phyloP scores from a whole-genome alignment of 192 early-diverging fungal genomes.

The Linnemannia hyalina region DNA sequence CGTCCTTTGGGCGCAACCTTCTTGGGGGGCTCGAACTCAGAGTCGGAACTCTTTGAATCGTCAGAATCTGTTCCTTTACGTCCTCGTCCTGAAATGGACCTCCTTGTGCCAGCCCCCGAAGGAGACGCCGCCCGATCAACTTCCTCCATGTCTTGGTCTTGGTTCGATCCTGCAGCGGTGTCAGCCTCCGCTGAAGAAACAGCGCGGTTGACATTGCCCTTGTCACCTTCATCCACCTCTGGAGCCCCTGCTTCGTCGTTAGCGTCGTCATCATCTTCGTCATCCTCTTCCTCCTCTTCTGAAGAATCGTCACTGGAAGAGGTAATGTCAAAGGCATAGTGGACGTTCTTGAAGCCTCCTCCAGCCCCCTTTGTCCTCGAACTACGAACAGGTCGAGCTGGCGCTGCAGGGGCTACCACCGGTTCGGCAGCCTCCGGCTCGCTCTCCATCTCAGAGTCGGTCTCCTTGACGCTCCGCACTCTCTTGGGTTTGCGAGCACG shows the following conservation, averaged over 20 bases:
- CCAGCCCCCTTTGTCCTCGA: constrained; percentile 14
- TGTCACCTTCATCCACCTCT: neutral
- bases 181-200: neutral
- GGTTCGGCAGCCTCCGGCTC: constrained; percentile 8
- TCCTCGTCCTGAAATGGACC: neutral
- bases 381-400: neutral
- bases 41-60: constrained; percentile 6
- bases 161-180: neutral
- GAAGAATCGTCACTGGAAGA: neutral
- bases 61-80: neutral
- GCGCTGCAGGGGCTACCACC: neutral
- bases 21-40: constrained; percentile 32
- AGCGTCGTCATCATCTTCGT: constrained; percentile 9
- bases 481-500: neutral
- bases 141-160: neutral
- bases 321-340: neutral
- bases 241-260: neutral
- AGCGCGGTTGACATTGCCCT: neutral
- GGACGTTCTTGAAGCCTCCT: neutral
- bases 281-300: neutral
- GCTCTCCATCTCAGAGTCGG: neutral
- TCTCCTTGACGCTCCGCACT: neutral
- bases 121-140: neutral
- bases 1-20: constrained; percentile 3
- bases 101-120: constrained; percentile 1